Conservation (phyloP, 2,329 filamentous ascomycete genomes). For the Scedosporium apiospermum region DNA sequence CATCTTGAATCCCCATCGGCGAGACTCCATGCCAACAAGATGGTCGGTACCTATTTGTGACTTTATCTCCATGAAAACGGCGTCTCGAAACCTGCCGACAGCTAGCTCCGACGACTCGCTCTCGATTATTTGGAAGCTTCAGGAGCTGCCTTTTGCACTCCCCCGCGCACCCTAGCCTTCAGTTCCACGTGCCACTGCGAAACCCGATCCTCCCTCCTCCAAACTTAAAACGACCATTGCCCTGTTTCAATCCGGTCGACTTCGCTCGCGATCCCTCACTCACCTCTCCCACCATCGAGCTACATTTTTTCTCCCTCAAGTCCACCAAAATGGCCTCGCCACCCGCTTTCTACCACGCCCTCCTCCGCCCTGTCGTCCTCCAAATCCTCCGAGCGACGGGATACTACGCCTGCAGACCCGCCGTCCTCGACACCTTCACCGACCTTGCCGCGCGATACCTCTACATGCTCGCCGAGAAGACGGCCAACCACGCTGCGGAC, state of each 20-base stretch:
- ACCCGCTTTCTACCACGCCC: slow-evolving; percentile 53
- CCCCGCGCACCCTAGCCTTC: too few relatives aligned
- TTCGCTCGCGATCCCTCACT: neutral
- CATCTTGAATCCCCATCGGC: neutral
- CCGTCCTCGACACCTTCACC: slow-evolving; percentile 78
- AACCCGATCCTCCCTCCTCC: too few relatives aligned
- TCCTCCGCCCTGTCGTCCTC: slow-evolving; percentile 77
- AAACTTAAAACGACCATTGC: neutral
- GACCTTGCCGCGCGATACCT: slow-evolving; percentile 81
- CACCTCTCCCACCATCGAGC: neutral
- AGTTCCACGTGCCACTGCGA: too few relatives aligned
- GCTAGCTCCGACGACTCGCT: too few relatives aligned
- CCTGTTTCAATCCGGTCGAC: neutral
- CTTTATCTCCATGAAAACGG: neutral
- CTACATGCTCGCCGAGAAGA: slow-evolving; percentile 60
- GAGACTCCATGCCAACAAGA: neutral
- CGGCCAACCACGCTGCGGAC: slow-evolving; percentile 60
- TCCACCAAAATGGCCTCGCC: slow-evolving; percentile 33
- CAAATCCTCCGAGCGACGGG: slow-evolving; percentile 88
- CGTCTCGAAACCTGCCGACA: neutral
- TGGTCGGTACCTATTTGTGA: neutral
- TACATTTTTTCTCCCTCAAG: neutral
- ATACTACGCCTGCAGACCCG: slow-evolving; percentile 73
- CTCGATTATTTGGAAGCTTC: too few relatives aligned
- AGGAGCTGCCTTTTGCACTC: too few relatives aligned